phyloP scores from a whole-genome alignment of 1,139 yeast genomes.

The Geotrichum aggregatum region DNA sequence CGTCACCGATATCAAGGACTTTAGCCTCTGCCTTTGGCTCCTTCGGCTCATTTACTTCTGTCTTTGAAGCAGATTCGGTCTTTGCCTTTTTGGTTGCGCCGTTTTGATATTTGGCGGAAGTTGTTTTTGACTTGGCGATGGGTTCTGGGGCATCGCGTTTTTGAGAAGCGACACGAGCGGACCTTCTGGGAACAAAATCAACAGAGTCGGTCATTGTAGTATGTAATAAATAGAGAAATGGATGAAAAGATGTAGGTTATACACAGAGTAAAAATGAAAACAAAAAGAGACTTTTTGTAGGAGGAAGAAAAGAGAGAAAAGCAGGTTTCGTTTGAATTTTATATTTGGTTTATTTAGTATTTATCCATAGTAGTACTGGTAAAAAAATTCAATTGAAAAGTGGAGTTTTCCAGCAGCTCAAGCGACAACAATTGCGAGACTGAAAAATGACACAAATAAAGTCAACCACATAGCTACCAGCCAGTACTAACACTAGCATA shows the following conservation, averaged over 20 bases:
- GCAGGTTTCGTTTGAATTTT: not conserved
- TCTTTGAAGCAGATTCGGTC: constrained; percentile 6
- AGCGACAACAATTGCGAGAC: too few relatives aligned
- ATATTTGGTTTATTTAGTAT: not conserved
- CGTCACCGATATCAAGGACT: constrained; percentile 50
- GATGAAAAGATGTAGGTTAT: not conserved
- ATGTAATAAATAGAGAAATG: not conserved
- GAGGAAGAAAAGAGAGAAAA: constrained; percentile 2
- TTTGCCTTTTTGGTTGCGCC: constrained; percentile 16
- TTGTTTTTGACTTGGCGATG: constrained; percentile 9
- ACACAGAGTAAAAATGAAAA: not conserved
- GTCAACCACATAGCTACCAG: too few relatives aligned
- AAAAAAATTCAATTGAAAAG: not conserved
- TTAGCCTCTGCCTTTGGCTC: not conserved
- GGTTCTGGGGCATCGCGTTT: constrained; percentile 21
- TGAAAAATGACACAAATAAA: too few relatives aligned
- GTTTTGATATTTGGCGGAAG: not conserved
- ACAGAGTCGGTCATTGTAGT: constrained; percentile 16
- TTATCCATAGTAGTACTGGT: not conserved
- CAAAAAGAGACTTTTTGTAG: not conserved
- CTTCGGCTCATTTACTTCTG: too few relatives aligned
- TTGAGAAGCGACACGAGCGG: constrained; percentile 20
- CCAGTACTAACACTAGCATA: too few relatives aligned
- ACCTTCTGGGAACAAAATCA: constrained; percentile 19
- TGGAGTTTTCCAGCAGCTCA: not conserved